Conservation (phyloP, 2,329 filamentous ascomycete species). For the Xylaria multiplex region DNA sequence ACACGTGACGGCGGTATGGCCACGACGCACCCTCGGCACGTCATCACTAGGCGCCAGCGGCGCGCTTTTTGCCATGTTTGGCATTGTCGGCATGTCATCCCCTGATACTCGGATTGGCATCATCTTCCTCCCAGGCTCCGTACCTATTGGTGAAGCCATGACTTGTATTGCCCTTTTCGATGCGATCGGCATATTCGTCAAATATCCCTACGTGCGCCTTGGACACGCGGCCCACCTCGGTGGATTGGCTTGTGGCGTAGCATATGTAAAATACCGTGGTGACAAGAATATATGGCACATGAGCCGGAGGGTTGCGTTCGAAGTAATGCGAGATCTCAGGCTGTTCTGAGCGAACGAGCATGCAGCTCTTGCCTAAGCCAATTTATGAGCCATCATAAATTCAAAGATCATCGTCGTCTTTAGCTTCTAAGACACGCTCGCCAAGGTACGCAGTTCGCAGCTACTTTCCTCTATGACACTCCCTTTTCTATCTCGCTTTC, state of each 20-base stretch:
- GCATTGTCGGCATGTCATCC: constrained; percentile 35
- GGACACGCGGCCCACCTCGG: constrained; percentile 43
- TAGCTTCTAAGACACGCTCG: constrained; percentile 99
- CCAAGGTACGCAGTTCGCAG: constrained; percentile 81
- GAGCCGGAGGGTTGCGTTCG: constrained; percentile 39
- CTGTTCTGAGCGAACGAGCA: constrained; percentile 34
- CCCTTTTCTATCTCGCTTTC: constrained; percentile 11
- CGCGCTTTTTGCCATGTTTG: constrained; percentile 43
- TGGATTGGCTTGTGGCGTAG: constrained; percentile 40
- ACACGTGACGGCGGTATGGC: constrained; percentile 39
- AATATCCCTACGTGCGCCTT: constrained; percentile 31
- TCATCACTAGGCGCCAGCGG: constrained; percentile 41
- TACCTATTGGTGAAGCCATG: constrained; percentile 31
- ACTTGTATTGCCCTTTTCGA: constrained; percentile 39
- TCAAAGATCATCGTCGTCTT: constrained; percentile 79
- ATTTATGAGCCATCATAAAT: neutral
- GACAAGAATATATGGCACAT: constrained; percentile 42
- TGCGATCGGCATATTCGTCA: constrained; percentile 40
- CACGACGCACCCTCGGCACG: constrained; percentile 19
- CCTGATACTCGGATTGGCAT: constrained; percentile 40
- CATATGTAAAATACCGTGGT: constrained; percentile 42
- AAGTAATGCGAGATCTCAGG: constrained; percentile 40
- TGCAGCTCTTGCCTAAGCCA: neutral
- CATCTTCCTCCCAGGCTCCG: constrained; percentile 39
- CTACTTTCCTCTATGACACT: constrained; percentile 22